A percentile compares a stretch with the other conserved stretches of the same genome.
phyloP scores from a whole-genome alignment of 257 asterid species.

The Solanum clarkiae region DNA sequence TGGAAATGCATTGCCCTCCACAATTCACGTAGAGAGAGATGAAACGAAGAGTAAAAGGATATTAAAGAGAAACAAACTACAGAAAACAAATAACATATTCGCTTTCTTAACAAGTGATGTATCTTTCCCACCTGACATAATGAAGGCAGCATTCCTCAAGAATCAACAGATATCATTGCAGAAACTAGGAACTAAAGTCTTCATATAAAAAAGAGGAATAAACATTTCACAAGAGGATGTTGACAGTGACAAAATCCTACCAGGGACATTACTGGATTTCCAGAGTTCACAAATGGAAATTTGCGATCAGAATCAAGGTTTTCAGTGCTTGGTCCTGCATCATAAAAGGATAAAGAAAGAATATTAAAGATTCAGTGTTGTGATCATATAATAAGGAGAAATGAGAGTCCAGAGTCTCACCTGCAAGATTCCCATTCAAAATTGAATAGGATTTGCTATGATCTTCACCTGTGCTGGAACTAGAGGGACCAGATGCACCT shows the following conservation, averaged over 20 bases:
- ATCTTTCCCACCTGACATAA: neutral
- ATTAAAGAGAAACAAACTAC: neutral
- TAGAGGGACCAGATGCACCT: conserved; percentile 37
- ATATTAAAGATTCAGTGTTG: neutral
- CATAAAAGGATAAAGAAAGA: neutral
- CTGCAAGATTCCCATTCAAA: conserved; percentile 45
- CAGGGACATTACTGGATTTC: conserved; percentile 85
- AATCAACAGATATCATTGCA: neutral
- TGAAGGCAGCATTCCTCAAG: neutral
- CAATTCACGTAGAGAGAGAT: neutral
- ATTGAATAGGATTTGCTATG: conserved; percentile 27
- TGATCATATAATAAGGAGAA: neutral
- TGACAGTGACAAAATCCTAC: conserved; percentile 17
- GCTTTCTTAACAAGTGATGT: neutral
- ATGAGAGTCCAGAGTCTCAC: neutral
- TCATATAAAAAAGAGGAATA: neutral
- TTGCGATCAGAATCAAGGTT: conserved; percentile 38
- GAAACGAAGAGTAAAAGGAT: neutral
- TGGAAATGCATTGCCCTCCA: neutral
- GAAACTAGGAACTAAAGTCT: neutral
- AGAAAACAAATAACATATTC: neutral
- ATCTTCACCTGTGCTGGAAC: conserved; percentile 20
- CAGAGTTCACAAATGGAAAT: conserved; percentile 61
- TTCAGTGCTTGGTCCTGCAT: conserved; percentile 39
- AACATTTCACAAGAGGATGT: neutral